Percentiles rank a stretch among this genome's conserved stretches.
These are phyloP conservation scores for Phytophthora palmivora DNA, from an alignment of 352 stramenopile species.

Conservation along the genomic window DNA sequence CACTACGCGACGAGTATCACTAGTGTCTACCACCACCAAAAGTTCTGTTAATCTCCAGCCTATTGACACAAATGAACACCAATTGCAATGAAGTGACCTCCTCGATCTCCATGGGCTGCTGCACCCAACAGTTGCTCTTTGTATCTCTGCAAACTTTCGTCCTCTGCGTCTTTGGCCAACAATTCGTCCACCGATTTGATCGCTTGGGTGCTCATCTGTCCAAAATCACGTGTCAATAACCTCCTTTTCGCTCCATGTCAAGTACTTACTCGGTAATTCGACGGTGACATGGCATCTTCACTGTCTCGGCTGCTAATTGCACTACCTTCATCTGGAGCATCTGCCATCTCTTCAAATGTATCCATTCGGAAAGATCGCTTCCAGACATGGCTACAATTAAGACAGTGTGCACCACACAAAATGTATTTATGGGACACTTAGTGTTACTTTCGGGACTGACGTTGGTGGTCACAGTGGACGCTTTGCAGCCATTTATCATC, in stretches of 20 bases:
- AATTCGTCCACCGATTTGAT: conserved; percentile 75
- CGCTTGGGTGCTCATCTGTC: conserved; percentile 39
- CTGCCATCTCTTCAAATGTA: conserved; percentile 13
- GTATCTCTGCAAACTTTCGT: conserved; percentile 86
- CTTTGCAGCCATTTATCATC: conserved; percentile 42
- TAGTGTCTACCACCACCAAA: conserved; percentile 45
- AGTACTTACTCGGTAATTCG: conserved; percentile 56
- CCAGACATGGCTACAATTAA: conserved; percentile 7
- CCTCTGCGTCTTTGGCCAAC: conserved; percentile 77
- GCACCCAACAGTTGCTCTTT: conserved; percentile 86
- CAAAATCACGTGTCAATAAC: conserved; percentile 4
- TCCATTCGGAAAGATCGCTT: conserved; percentile 18
- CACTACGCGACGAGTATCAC: conserved; percentile 73
- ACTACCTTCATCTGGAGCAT: conserved; percentile 15
- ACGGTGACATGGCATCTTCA: conserved; percentile 33
- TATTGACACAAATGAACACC: neutral
- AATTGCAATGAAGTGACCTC: conserved; percentile 44
- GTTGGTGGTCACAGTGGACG: conserved; percentile 37
- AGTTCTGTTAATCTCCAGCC: neutral
- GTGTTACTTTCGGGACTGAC: conserved; percentile 4
- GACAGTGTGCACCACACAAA: conserved; percentile 9
- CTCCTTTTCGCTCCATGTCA: neutral
- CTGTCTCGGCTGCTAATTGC: conserved; percentile 38
- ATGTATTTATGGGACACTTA: neutral
- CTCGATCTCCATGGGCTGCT: conserved; percentile 79